phyloP scores from a whole-genome alignment of 164 flowering plant species.

The Berberis thunbergii region DNA sequence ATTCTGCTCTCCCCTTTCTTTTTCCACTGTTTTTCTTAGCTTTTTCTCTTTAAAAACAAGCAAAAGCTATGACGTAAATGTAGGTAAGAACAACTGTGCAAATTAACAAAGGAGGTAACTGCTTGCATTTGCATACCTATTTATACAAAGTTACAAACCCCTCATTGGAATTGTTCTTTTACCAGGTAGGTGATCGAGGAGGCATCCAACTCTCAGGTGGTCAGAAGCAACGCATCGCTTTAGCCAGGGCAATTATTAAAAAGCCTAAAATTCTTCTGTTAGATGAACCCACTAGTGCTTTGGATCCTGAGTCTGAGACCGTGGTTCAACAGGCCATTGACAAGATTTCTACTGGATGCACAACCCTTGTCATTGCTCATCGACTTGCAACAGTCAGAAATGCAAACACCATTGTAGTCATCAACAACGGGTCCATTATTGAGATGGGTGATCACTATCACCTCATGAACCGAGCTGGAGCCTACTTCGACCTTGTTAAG shows the following conservation, averaged over 20 bases:
- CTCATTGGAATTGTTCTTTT: neutral
- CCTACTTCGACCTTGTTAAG: conserved; percentile 44
- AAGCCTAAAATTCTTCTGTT: conserved; percentile 60
- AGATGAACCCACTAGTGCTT: conserved; percentile 78
- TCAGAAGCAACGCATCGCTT: conserved; percentile 72
- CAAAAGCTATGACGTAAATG: neutral
- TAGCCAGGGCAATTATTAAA: conserved; percentile 65
- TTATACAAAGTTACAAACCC: neutral
- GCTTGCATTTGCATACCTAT: neutral
- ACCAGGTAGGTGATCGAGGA: conserved; percentile 59
- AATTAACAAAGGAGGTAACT: neutral
- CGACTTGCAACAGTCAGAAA: conserved; percentile 64
- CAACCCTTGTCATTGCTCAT: conserved; percentile 71
- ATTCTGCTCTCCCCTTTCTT: too few species aligned
- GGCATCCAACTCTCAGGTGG: conserved; percentile 73
- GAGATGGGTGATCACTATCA: conserved; percentile 52
- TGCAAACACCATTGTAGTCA: conserved; percentile 51
- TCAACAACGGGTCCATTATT: conserved; percentile 44
- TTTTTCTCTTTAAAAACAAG: neutral
- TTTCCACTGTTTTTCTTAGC: too few species aligned
- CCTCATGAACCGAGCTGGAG: conserved; percentile 45
- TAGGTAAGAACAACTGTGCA: neutral
- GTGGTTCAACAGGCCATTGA: conserved; percentile 61
- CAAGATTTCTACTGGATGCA: conserved; percentile 43
- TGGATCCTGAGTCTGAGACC: conserved; percentile 58